Evolutionary conservation across 2,329 filamentous ascomycete genomes (phyloP).

Genomic region (Trichoderma afroharzianum): DNA sequence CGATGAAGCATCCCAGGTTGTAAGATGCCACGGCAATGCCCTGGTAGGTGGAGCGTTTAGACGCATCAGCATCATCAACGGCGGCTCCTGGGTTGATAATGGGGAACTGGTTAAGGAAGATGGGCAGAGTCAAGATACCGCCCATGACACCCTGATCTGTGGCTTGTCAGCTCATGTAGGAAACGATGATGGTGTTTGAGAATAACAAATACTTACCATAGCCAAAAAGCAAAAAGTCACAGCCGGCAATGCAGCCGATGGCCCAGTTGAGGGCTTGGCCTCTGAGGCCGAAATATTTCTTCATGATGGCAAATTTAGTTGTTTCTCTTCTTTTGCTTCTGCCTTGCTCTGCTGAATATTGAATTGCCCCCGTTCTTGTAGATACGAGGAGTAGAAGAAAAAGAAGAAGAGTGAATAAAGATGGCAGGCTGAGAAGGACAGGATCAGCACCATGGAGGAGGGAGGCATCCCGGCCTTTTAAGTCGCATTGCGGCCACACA

Average conservation of each 20-base stretch:
- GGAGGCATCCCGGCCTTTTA: conserved; percentile 13
- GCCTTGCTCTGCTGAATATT: neutral
- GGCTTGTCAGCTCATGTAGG: neutral
- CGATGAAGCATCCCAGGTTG: conserved; percentile 60
- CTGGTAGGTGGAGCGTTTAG: conserved; percentile 48
- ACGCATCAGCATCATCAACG: conserved; percentile 35
- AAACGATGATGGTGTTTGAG: neutral
- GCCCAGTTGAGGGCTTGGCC: conserved; percentile 65
- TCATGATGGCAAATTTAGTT: conserved; percentile 24
- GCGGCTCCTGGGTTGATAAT: conserved; percentile 43
- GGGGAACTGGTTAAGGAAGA: conserved; percentile 57
- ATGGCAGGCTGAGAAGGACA: neutral
- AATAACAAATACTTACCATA: conserved; percentile 40
- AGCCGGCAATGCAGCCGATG: conserved; percentile 67
- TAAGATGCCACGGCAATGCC: conserved; percentile 55
- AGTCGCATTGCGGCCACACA: conserved; percentile 7
- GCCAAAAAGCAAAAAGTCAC: conserved; percentile 64
- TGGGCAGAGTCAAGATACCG: conserved; percentile 64
- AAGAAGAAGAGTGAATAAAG: neutral
- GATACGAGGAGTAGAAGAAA: neutral
- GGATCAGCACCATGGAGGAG: conserved; percentile 1
- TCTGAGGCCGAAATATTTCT: conserved; percentile 60
- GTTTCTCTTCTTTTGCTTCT: neutral
- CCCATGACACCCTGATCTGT: conserved; percentile 74
- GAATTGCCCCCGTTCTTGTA: neutral